Base-by-base conservation (phyloP, 495 filamentous ascomycete species). In the Aspergillus cavernicola region DNA sequence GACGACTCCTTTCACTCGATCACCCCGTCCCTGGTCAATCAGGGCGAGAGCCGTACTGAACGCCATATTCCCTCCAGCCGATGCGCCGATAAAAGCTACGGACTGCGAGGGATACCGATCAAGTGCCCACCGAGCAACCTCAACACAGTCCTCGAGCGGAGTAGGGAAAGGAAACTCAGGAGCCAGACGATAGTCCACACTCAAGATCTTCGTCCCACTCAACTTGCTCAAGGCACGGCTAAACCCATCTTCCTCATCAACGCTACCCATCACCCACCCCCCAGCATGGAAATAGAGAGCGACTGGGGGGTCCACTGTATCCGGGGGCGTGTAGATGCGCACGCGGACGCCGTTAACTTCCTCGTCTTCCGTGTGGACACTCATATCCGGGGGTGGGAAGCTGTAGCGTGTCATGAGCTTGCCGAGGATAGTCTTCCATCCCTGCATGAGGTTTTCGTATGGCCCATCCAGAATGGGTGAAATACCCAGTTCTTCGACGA, bases 241-340 rank as follows among this genome's bases (percentile, higher is more conserved):
- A 15, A 46, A 32, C 6, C 12, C 43, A 9, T 46, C 43, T 33
- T 46, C 43, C 28, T 46, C 26, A 7, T 46, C 43, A 3, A 46
- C 18, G 43, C 23, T 19, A 8, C 43, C 43, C 43, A 46, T 46
- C 1, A 16, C 28, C 43, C 43, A 46, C 9, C 43, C 43, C 1
- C 43, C 43, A 7, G 12, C 43, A 15, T 46, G 43, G 43, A 46
- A 46, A n/a, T 46, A 46, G 15, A 46, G 8, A 13, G 10, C 41
- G 1, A 44, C n/a, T 2, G 41, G 41, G 7, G 22, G 16, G 12
- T 42, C 22, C 1, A 11, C 11, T 1, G 10, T 9, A 3, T 26
- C 39, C 2, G 41, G 41, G 1, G 41, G 41, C 8, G 24, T 31
- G 16, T 44, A 44, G n/a, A 44, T 13, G 4, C 41, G 22, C 2